Percentiles rank a stretch among this genome's conserved stretches.
Evolutionary conservation across 2,329 filamentous ascomycete genomes (phyloP).

Genomic region (Bipolaris cookei): DNA sequence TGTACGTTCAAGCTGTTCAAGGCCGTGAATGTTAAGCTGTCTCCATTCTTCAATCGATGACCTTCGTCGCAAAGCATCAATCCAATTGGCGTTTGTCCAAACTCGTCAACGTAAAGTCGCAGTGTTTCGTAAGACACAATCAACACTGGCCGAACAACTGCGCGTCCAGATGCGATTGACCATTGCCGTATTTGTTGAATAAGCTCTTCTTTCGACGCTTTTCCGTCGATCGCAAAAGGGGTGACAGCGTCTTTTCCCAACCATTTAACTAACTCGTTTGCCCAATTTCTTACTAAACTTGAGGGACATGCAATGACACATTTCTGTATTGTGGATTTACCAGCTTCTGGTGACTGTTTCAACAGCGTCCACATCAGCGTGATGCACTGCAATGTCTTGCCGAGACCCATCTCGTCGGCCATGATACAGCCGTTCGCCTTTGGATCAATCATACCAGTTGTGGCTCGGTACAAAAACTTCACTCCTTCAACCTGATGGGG

Average conservation of each 20-base stretch:
- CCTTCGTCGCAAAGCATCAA: constrained; percentile 95
- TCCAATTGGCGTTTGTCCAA: constrained; percentile 89
- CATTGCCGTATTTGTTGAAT: constrained; percentile 90
- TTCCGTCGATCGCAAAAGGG: constrained; percentile 95
- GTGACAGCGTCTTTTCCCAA: constrained; percentile 87
- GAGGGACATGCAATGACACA: constrained; percentile 96
- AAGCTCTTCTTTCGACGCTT: constrained; percentile 92
- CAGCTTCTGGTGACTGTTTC: constrained; percentile 95
- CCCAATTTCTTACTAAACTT: constrained; percentile 96
- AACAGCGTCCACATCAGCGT: constrained; percentile 94
- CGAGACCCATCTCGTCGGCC: constrained; percentile 98
- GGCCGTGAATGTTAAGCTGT: constrained; percentile 92
- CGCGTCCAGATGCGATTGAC: constrained; percentile 88
- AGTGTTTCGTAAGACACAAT: constrained; percentile 98
- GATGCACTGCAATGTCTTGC: constrained; percentile 97
- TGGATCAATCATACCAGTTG: constrained; percentile 92
- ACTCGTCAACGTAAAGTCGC: constrained; percentile 85
- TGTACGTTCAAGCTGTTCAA: constrained; percentile 90
- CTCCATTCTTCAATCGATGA: constrained; percentile 94
- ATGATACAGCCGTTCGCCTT: constrained; percentile 98
- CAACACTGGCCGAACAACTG: constrained; percentile 88
- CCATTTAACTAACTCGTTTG: constrained; percentile 96
- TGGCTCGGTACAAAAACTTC: constrained; percentile 94
- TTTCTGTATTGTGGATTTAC: constrained; percentile 91
- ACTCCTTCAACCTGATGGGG: constrained; percentile 98